Evolutionary conservation across 176 grass and related monocot genomes (phyloP), one percentile per base, ranked within the genome.

Genomic region (Rhynchospora tenuis): DNA sequence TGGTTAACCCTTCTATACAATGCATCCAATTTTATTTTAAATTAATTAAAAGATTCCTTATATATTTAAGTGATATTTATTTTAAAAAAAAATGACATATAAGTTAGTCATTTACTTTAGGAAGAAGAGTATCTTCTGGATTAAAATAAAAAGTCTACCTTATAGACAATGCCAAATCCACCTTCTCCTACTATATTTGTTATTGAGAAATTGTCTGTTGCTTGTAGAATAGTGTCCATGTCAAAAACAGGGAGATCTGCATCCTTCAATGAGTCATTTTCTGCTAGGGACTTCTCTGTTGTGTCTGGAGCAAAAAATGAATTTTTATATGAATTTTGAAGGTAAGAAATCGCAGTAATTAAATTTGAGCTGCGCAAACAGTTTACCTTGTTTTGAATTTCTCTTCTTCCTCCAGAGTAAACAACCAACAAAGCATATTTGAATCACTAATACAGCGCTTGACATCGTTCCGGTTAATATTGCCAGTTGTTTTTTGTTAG

Each of bases 81-180:
- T n/a, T n/a, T n/a, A n/a, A 4, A 38, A 38, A n/a, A 38, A 38
- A 38, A 38, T 38, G 33, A 38, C 3, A 4, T 38, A 38, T 3
- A 4, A 4, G 5, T 38, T 38, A 38, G 33, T 38, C 8, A 33
- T 31, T 70, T 42, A 14, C 42, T 70, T 31, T 28, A 14, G 68
- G 19, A 38, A 6, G 31, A 78, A 48, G 52, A 6, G 2, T 15
- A 6, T 70, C 20, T 27, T 2, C 9, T 46, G 24, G 13, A 70
- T 13, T 12, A 23, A 28, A 29, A 59, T 63, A 26, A 12, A 9
- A 68, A 6, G 38, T 51, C 28, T 65, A 90, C 87, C 89, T 88
- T 91, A 71, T 94, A 94, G 15, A 94, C 92, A 38, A 52, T 3
- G 1, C 89, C 92, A 2, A 91, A 94, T 66, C 92, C 92, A 6